Evolutionary conservation across 176 grass and related monocot species (phyloP).

Genomic region (Carex myosuroides): DNA sequence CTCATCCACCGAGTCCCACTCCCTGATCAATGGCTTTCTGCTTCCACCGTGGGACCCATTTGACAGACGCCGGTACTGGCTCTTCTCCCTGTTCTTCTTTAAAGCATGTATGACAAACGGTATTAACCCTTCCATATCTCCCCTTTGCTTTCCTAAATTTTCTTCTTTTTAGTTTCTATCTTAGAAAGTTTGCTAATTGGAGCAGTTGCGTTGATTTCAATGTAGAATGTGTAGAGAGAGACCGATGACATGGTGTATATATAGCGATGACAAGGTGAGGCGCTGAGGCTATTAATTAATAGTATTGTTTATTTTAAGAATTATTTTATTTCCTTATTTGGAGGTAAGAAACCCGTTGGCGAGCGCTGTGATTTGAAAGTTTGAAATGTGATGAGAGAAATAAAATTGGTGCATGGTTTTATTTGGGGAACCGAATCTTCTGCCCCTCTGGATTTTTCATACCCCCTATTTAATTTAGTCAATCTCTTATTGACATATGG

Average conservation of each 20-base stretch:
- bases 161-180: not conserved
- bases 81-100: conserved; percentile 42
- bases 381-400: not conserved
- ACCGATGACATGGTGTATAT: not conserved
- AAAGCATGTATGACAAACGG: conserved; percentile 66
- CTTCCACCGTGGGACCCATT: conserved; percentile 37
- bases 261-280: not conserved
- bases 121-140: conserved; percentile 69
- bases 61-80: conserved; percentile 34
- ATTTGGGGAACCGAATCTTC: not conserved
- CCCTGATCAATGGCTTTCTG: conserved; percentile 35
- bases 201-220: not conserved
- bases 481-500: no score
- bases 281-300: not conserved
- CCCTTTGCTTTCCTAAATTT: not conserved
- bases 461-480: no score
- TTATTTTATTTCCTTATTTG: not conserved
- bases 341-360: not conserved
- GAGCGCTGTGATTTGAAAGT: not conserved
- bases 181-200: not conserved
- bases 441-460: no score
- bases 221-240: not conserved
- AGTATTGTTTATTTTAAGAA: not conserved
- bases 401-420: not conserved
- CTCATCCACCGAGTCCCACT: conserved; percentile 30